Percentiles rank a stretch among this genome's conserved stretches.
Evolutionary conservation across 441 rosid genomes (phyloP).

Genomic region (Adansonia madagascariensis): DNA sequence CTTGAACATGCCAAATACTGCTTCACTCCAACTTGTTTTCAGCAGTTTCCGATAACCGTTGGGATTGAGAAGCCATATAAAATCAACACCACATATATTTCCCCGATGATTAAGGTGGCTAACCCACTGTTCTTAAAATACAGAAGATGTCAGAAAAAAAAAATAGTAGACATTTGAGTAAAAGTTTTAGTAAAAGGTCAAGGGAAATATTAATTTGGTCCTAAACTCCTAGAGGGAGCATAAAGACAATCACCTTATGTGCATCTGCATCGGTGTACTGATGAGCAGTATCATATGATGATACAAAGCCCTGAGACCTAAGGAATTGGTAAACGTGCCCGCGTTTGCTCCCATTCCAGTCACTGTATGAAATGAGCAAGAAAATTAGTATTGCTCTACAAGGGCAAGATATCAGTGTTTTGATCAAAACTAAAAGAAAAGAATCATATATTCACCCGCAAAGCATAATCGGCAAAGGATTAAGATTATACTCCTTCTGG

Average conservation of each 20-base stretch:
- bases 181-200: neutral
- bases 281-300: constrained; percentile 89
- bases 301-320: constrained; percentile 81
- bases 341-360: constrained; percentile 91
- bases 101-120: constrained; percentile 91
- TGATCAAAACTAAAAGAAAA: constrained; percentile 18
- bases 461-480: constrained; percentile 72
- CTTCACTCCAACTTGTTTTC: constrained; percentile 85
- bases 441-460: constrained; percentile 64
- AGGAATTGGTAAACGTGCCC: constrained; percentile 91
- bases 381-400: constrained; percentile 20
- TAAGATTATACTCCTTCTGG: constrained; percentile 73
- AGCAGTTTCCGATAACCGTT: constrained; percentile 64
- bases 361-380: constrained; percentile 44
- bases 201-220: neutral
- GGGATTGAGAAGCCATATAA: constrained; percentile 95
- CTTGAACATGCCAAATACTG: constrained; percentile 89
- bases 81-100: constrained; percentile 89
- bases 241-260: constrained; percentile 62
- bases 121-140: constrained; percentile 63
- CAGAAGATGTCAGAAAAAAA: constrained; percentile 24
- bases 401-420: constrained; percentile 2
- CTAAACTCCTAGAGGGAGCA: constrained; percentile 17
- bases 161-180: neutral
- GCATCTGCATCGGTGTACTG: constrained; percentile 86